These are phyloP conservation scores for Diaporthe sp. DNA, from an alignment of 2,329 filamentous ascomycete genomes.

Conservation along the genomic window DNA sequence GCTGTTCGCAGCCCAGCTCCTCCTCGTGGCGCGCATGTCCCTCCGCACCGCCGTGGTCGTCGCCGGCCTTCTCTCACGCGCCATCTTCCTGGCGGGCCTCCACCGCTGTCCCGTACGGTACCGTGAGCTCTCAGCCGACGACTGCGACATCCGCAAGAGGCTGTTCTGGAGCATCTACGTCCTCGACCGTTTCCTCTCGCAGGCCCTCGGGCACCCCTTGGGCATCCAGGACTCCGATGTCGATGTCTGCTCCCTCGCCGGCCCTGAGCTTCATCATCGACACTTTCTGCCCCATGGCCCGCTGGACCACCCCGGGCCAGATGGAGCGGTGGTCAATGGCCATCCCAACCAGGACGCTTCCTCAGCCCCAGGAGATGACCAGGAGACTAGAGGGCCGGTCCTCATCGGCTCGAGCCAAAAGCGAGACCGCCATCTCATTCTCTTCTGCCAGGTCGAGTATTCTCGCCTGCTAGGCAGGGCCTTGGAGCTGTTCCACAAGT, in stretches of 20 bases:
- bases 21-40: constrained; percentile 62
- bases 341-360: background rate
- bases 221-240: background rate
- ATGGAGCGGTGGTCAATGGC: background rate
- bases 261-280: background rate
- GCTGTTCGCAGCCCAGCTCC: constrained; percentile 61
- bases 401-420: background rate
- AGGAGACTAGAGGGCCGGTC: background rate
- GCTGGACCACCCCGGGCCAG: background rate
- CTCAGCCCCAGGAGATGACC: background rate
- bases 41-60: constrained; percentile 63
- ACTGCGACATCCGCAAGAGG: constrained; percentile 54
- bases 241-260: background rate
- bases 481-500: background rate
- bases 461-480: background rate
- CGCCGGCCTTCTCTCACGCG: constrained; percentile 60
- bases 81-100: constrained; percentile 63
- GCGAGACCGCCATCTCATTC: background rate
- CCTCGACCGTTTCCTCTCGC: constrained; percentile 49
- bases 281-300: background rate
- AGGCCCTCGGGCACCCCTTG: background rate
- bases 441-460: background rate
- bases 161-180: constrained; percentile 57
- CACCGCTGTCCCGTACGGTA: constrained; percentile 67
- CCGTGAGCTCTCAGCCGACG: constrained; percentile 53